Base-by-base conservation (phyloP, 768 basidiomycete genomes). In the Aureoboletus auriporus region DNA sequence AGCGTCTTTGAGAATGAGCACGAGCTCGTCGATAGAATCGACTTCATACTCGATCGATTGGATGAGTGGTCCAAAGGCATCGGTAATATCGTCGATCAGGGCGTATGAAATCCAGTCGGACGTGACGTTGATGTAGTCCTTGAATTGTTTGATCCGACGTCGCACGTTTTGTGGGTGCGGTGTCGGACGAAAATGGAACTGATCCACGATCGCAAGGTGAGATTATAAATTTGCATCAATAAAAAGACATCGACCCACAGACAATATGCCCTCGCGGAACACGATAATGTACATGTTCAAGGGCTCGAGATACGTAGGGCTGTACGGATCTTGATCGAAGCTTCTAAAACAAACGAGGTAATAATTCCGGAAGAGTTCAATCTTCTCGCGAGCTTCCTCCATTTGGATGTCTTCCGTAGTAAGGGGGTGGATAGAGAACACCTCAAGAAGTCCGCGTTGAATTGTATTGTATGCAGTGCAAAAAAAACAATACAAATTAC, bases 91-190 rank as follows among this genome's bases (percentile, higher is more conserved):
- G 70, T 99, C 96, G 63, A 99, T 99, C 51, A 99, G 80, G 9
- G 96, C 96, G 60, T 99, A 99, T 5, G 94, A 97, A 56, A 99
- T 99, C 96, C 96, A 99, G 71, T 99, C 96, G 4, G 94, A 95
- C 8, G 96, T 98, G 61, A 98, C 96, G 54, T 80, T 87, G 66
- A 99, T 98, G 71, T 98, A 98, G 74, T 99, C 96, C 65, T 93
- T 96, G 54, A 99, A 87, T 64, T 98, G 96, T 69, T 96, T 98
- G 62, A 99, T 99, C 36, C 96, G 89, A 37, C 96, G 80, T 13
- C 96, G 89, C 36, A 99, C 96, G 65, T 95, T 98, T 66, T 96
- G 93, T 1, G 96, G 94, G 59, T 99, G 96, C 0, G 96, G 91
- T 0, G 96, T 97, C 5, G 93, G 90, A 23, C 92, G 80, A 78